Percentiles rank a stretch among this genome's conserved stretches.
These are phyloP conservation scores for Alternaria conjuncta DNA, from an alignment of 2,329 filamentous ascomycete species.

Conservation along the genomic window DNA sequence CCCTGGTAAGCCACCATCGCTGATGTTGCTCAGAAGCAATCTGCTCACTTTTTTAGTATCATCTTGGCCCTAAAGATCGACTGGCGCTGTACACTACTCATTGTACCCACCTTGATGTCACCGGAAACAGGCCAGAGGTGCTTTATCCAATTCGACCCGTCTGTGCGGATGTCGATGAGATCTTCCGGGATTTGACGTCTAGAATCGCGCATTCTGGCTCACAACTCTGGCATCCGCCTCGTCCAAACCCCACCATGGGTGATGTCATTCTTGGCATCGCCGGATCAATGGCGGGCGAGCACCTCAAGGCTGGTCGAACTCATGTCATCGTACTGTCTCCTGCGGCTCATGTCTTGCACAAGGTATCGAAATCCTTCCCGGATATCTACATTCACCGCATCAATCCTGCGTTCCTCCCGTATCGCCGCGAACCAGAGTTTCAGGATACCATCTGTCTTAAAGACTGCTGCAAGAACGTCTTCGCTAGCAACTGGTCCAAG, in stretches of 20 bases:
- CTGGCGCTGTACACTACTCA: conserved; percentile 41
- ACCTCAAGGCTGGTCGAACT: conserved; percentile 23
- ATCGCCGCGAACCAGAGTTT: conserved; percentile 14
- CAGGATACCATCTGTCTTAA: conserved; percentile 22
- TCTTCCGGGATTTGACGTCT: conserved; percentile 23
- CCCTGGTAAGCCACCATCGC: conserved; percentile 9
- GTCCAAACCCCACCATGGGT: conserved; percentile 37
- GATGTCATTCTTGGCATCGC: conserved; percentile 34
- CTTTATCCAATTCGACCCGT: conserved; percentile 27
- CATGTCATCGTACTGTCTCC: conserved; percentile 40
- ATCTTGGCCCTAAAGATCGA: conserved; percentile 30
- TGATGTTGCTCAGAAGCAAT: background rate
- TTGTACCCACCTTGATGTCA: conserved; percentile 35
- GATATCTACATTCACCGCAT: conserved; percentile 35
- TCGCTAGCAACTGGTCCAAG: conserved; percentile 32
- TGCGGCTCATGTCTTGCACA: conserved; percentile 26
- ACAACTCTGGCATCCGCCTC: conserved; percentile 35
- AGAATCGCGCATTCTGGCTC: conserved; percentile 27
- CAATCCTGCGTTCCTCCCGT: conserved; percentile 36
- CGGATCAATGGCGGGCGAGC: conserved; percentile 23
- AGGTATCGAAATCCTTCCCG: conserved; percentile 28
- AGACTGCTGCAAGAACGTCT: conserved; percentile 34
- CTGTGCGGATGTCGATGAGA: conserved; percentile 19
- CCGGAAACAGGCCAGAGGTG: conserved; percentile 34
- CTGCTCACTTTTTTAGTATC: conserved; percentile 12